Base-by-base conservation (phyloP, 1,284 basidiomycete species). In the Trametes polyzona region DNA sequence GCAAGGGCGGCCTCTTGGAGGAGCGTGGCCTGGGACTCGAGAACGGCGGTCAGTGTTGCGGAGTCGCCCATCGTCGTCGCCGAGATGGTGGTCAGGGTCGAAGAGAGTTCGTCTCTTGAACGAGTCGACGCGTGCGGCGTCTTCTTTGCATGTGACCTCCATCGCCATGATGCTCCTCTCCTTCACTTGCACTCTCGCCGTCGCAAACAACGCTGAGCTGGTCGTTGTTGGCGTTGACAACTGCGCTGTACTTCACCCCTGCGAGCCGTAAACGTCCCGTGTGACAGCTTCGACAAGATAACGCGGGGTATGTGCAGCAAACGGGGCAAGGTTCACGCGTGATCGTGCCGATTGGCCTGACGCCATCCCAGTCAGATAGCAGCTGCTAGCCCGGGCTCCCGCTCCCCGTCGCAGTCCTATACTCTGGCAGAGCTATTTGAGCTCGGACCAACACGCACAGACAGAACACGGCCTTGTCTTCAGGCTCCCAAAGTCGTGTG, bases 1-100 rank as follows among this genome's bases (percentile, higher is more conserved):
- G 88, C 88, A 46, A 86, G 77, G 6, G 88, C 80, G 11, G 88
- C 88, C 67, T 89, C 86, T 65, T 82, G 77, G 14, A 89, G 70
- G 21, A 90, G 78, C 39, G 79, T 74, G 30, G 82, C 76, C 62
- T 90, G 87, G n/a, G 81, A 80, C 37, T 77, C 76, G n/a, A 89
- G 67, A 48, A 81, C 61, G 7, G 68, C 62, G 4, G 65, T 58
- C 0, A 71, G 43, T 8, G 70, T 67, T 24, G 64, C 50, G 3
- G 71, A 67, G 27, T 63, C 61, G 27, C 49, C 41, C 61, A 63
- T 63, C 26, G 46, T 17, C 19, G 35, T 16, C 21, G 21, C 3
- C 14, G 26, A 23, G 12, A 16, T 23, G 4, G 32, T 21, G 29
- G 21, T 42, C 35, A 48, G 14, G 47, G 27, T 12, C 21, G 36